Evolutionary conservation across 148 eudicot species (phyloP).

Genomic region (Linanthus parryae): DNA sequence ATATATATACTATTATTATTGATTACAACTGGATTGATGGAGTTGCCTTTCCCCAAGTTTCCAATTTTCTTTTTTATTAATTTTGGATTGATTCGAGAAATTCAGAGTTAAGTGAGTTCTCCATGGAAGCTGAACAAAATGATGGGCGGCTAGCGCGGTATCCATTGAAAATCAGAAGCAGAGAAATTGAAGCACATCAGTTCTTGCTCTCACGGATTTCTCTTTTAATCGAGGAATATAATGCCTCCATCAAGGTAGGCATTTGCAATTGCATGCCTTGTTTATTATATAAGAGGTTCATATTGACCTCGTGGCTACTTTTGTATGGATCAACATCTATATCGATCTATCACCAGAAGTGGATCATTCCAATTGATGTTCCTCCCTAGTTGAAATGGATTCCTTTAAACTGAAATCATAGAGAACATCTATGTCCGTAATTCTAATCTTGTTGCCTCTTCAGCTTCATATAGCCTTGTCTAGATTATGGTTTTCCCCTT

Average conservation of each 20-base stretch:
- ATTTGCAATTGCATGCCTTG: too few species aligned
- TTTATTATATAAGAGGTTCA: too few species aligned
- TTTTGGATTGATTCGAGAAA: background rate
- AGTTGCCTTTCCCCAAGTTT: background rate
- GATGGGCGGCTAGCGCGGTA: conserved; percentile 80
- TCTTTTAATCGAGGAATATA: conserved; percentile 35
- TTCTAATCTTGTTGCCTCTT: too few species aligned
- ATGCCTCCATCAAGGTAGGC: conserved; percentile 38
- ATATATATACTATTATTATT: background rate
- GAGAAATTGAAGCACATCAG: conserved; percentile 65
- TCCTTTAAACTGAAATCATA: too few species aligned
- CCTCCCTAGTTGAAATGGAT: too few species aligned
- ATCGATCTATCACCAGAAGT: too few species aligned
- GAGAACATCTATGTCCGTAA: too few species aligned
- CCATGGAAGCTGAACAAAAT: conserved; percentile 40
- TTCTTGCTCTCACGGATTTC: conserved; percentile 41
- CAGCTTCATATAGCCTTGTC: too few species aligned
- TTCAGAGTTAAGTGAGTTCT: conserved; percentile 61
- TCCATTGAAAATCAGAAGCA: conserved; percentile 44
- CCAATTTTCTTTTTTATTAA: background rate
- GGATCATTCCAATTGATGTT: too few species aligned
- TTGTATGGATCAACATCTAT: too few species aligned
- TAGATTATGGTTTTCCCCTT: too few species aligned
- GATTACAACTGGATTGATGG: background rate
- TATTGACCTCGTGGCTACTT: too few species aligned